A percentile compares a stretch with the other conserved stretches of the same genome.
phyloP scores from a whole-genome alignment of 169 alveolate genomes.

The Plasmodium gonderi region DNA sequence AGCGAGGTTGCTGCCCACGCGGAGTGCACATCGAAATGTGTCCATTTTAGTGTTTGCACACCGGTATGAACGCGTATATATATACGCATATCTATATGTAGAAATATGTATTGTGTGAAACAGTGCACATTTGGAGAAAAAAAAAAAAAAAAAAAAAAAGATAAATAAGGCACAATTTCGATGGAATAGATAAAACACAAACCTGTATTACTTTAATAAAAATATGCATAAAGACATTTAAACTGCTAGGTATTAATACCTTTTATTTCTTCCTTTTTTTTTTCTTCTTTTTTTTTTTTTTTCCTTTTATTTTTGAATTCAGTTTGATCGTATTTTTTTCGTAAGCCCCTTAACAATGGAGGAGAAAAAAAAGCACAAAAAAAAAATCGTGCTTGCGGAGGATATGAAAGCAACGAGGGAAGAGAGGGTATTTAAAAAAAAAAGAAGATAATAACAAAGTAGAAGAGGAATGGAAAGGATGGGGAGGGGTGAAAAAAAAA shows the following conservation, averaged over 20 bases:
- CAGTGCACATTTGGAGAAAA: not conserved
- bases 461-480: not conserved
- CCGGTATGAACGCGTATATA: not conserved
- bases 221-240: too few species aligned
- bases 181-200: too few species aligned
- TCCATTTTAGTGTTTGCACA: not conserved
- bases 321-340: not conserved
- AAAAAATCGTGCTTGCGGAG: constrained; percentile 12
- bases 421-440: constrained; percentile 23
- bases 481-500: not conserved
- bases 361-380: not conserved
- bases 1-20: not conserved
- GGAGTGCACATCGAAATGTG: not conserved
- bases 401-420: constrained; percentile 17
- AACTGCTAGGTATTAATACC: too few species aligned
- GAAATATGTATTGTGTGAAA: not conserved
- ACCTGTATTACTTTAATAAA: too few species aligned
- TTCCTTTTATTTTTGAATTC: not conserved
- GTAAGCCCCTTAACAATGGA: constrained; percentile 2
- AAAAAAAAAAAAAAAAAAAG: not conserved
- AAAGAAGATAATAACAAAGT: not conserved
- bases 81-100: not conserved
- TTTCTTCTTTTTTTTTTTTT: too few species aligned
- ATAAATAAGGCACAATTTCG: not conserved
- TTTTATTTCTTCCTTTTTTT: too few species aligned